phyloP scores from a whole-genome alignment of 1,284 basidiomycete genomes.

The Ganoderma meredithae region DNA sequence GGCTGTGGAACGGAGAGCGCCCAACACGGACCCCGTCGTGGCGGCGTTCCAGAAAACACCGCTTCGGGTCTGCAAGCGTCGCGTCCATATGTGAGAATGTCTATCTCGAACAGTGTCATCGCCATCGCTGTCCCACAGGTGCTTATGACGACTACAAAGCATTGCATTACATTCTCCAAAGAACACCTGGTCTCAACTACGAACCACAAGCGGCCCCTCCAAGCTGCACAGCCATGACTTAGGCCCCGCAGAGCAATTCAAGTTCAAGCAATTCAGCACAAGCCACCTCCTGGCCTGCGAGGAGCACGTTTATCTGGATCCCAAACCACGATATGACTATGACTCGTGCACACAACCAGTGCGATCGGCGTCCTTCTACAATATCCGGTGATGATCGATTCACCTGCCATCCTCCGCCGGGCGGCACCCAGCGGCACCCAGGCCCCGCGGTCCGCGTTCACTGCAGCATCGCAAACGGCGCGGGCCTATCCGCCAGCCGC shows the following conservation, averaged over 20 bases:
- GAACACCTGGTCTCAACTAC: neutral
- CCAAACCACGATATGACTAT: neutral
- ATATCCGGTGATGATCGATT: neutral
- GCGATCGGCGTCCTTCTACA: neutral
- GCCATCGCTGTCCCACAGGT: neutral
- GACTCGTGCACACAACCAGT: constrained; percentile 6
- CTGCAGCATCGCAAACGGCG: constrained; percentile 53
- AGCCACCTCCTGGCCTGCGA: neutral
- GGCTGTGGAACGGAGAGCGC: neutral
- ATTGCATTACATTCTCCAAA: neutral
- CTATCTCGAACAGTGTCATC: constrained; percentile 2
- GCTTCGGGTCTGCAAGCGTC: neutral
- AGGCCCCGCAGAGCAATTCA: neutral
- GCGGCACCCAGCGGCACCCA: neutral
- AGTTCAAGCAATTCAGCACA: neutral
- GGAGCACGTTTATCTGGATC: neutral
- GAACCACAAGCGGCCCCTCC: neutral
- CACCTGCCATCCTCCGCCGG: no score
- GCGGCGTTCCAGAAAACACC: constrained; percentile 1
- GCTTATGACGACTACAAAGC: neutral
- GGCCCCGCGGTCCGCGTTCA: constrained; percentile 21
- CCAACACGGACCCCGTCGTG: neutral
- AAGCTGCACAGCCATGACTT: neutral
- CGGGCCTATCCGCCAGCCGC: constrained; percentile 61
- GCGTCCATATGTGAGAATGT: neutral